Base-by-base conservation (phyloP, 495 filamentous ascomycete genomes). In the Penicillium atrosanguineum region DNA sequence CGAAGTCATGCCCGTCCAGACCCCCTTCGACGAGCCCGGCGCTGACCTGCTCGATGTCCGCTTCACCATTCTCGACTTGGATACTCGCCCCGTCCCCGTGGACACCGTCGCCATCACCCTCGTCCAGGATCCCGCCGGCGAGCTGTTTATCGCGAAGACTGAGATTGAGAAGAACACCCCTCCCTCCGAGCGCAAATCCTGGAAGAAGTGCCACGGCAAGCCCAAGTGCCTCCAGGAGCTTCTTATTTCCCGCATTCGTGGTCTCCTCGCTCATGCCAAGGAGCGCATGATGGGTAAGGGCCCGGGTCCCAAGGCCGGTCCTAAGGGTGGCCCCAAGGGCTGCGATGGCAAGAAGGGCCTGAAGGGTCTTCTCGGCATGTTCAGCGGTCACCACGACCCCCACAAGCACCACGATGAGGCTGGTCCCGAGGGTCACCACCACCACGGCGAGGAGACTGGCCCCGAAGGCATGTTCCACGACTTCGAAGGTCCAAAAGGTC, bases 51-150 rank as follows among this genome's bases (percentile, higher is more conserved):
- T 72, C 8, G 67, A 67, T 36, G 57, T 77, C 34, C 68, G 72
- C 42, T 77, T 78, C 62, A 77, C 75, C 12, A 62, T 80, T 31
- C 69, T 82, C 55, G 78, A 77, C 37, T 63, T 82, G 15, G 74
- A 80, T 43, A 56, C 68, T 23, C 73, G 77, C 59, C 76, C 78
- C 9, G 73, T 79, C 19, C 72, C 75, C 16, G 64, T 82, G 15
- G 76, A 80, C 48, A 74, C 78, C 18, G 56, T 80, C 31, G 68
- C 68, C 21, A 65, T 82, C 48, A 70, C 64, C 40, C 60, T 76
- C 15, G 62, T 80, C 54, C 70, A 72, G 48, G 60, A 70, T 21
- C 53, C 57, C 18, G 54, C 63, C 15, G 73, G 69, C 40, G 61
- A 69, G 20, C 63, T 78, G 4, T 69, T 63, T 56, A 69, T 78